These are phyloP conservation scores for Fusarium graminum DNA, from an alignment of 2,329 filamentous ascomycete species.

Conservation along the genomic window DNA sequence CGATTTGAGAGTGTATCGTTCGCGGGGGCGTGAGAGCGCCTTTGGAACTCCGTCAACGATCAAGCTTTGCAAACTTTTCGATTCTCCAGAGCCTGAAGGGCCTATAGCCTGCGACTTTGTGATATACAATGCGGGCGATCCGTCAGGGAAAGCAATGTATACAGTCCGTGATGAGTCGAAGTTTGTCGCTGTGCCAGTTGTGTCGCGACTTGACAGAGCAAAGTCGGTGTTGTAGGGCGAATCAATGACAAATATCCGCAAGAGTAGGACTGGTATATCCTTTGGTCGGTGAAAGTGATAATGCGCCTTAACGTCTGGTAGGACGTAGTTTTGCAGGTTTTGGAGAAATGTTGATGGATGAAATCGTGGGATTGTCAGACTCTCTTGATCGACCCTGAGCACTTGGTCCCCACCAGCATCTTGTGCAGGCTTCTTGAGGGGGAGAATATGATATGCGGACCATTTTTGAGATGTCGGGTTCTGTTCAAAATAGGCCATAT, in stretches of 20 bases:
- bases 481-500: conserved; percentile 74
- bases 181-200: conserved; percentile 56
- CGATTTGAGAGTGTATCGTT: conserved; percentile 76
- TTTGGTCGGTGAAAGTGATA: conserved; percentile 82
- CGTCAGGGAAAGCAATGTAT: conserved; percentile 86
- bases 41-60: conserved; percentile 85
- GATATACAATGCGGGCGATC: conserved; percentile 80
- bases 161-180: conserved; percentile 78
- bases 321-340: conserved; percentile 78
- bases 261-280: conserved; percentile 75
- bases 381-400: conserved; percentile 59
- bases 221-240: conserved; percentile 80
- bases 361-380: conserved; percentile 74
- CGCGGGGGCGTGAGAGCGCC: conserved; percentile 80
- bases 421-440: conserved; percentile 58
- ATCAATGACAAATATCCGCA: conserved; percentile 85
- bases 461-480: conserved; percentile 74
- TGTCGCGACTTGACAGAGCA: conserved; percentile 55
- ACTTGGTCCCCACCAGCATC: conserved; percentile 57
- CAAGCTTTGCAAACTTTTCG: conserved; percentile 75
- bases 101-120: conserved; percentile 64
- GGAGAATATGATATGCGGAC: conserved; percentile 71
- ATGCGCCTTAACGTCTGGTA: conserved; percentile 85
- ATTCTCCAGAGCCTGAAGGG: conserved; percentile 62
- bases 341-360: conserved; percentile 84